These are phyloP conservation scores for Arachis hypogaea DNA, from an alignment of 306 rosid species.

Conservation along the genomic window DNA sequence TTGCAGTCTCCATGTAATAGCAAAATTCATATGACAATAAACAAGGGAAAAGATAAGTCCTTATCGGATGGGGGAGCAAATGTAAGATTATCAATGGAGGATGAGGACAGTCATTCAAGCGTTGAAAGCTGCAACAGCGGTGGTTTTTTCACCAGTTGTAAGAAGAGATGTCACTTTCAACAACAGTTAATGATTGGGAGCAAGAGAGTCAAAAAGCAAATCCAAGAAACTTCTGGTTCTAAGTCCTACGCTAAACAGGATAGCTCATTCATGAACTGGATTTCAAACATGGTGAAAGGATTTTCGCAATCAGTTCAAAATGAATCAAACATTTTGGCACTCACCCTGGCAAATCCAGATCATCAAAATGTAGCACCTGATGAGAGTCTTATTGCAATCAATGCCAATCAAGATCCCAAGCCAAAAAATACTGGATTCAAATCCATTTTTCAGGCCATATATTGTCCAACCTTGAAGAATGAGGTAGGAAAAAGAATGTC, in stretches of 20 bases:
- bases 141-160: conserved; percentile 48
- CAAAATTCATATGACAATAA: conserved; percentile 37
- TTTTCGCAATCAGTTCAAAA: conserved; percentile 54
- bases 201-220: conserved; percentile 60
- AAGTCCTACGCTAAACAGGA: conserved; percentile 55
- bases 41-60: conserved; percentile 79
- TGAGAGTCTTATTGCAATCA: conserved; percentile 42
- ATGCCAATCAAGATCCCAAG: conserved; percentile 45
- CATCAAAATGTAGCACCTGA: conserved; percentile 39
- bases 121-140: conserved; percentile 84
- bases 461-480: conserved; percentile 49
- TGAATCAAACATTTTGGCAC: conserved; percentile 52
- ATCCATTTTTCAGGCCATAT: conserved; percentile 75
- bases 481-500: conserved; percentile 38
- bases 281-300: conserved; percentile 81
- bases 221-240: conserved; percentile 51
- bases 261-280: conserved; percentile 93
- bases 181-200: conserved; percentile 58
- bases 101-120: conserved; percentile 73
- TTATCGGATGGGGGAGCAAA: conserved; percentile 54
- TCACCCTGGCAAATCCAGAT: conserved; percentile 46
- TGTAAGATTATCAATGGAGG: conserved; percentile 52
- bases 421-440: conserved; percentile 64
- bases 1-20: conserved; percentile 54
- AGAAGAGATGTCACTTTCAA: conserved; percentile 57